phyloP scores from a whole-genome alignment of 352 stramenopile genomes.

The Phytophthora meadii region DNA sequence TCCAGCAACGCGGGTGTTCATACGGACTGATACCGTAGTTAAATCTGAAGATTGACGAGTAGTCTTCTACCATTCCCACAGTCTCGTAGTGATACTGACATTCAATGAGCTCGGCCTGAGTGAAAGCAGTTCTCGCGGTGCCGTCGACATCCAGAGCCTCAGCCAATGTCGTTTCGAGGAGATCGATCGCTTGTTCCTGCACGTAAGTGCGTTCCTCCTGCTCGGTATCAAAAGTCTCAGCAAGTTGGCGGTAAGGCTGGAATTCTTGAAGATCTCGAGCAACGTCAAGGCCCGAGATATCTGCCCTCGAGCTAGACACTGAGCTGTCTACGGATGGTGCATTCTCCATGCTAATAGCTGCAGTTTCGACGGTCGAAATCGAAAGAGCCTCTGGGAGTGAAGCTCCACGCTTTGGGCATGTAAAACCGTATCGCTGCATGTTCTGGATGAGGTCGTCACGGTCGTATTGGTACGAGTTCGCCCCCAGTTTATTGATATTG shows the following conservation, averaged over 20 bases:
- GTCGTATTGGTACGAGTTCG: constrained; percentile 38
- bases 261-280: constrained; percentile 7
- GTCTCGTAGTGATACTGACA: constrained; percentile 37
- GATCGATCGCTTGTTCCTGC: constrained; percentile 25
- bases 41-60: constrained; percentile 33
- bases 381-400: constrained; percentile 12
- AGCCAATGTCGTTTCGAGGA: constrained; percentile 28
- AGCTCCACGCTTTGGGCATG: constrained; percentile 29
- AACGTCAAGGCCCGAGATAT: background rate
- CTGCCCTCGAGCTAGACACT: background rate
- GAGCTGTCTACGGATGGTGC: background rate
- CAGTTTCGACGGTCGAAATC: background rate
- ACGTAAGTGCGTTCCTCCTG: constrained; percentile 26
- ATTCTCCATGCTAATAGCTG: background rate
- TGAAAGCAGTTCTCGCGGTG: constrained; percentile 33
- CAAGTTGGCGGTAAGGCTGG: background rate
- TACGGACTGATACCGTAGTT: constrained; percentile 30
- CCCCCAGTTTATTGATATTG: constrained; percentile 37
- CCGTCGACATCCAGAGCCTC: constrained; percentile 29
- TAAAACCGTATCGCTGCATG: constrained; percentile 34
- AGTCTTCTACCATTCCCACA: constrained; percentile 37
- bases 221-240: constrained; percentile 8
- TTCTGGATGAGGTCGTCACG: constrained; percentile 39
- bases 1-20: constrained; percentile 31
- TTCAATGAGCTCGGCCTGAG: constrained; percentile 41